These are phyloP conservation scores for Erigeron canadensis DNA, from an alignment of 129 eudicot genomes.

Conservation along the genomic window DNA sequence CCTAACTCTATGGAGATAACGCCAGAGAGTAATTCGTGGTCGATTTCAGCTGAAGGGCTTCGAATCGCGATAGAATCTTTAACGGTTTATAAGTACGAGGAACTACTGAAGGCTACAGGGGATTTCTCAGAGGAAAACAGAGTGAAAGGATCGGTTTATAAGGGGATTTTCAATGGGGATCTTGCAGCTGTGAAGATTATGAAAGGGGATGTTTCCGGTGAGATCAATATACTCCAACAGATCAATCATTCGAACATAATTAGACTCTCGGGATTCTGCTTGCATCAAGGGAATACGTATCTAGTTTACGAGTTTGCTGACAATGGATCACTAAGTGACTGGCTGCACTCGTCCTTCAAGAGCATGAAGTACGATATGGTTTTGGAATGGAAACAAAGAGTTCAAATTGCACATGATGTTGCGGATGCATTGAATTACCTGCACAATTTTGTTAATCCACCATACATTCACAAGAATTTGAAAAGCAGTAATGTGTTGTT, in stretches of 20 bases:
- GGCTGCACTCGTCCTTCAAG: constrained; percentile 41
- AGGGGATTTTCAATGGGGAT: constrained; percentile 69
- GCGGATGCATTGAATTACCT: constrained; percentile 82
- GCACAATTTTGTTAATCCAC: constrained; percentile 73
- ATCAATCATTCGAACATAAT: constrained; percentile 76
- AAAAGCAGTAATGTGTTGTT: constrained; percentile 72
- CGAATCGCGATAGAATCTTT: constrained; percentile 52
- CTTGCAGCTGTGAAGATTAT: constrained; percentile 62
- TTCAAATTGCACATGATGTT: constrained; percentile 63
- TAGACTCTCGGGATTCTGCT: constrained; percentile 76
- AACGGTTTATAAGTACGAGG: constrained; percentile 55
- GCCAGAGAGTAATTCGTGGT: constrained; percentile 39
- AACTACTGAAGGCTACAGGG: constrained; percentile 57
- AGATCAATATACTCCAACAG: constrained; percentile 61
- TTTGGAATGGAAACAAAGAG: constrained; percentile 73
- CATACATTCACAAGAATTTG: constrained; percentile 82
- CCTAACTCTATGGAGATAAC: background rate
- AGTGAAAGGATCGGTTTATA: constrained; percentile 59
- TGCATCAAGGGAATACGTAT: constrained; percentile 74
- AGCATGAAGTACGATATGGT: constrained; percentile 2
- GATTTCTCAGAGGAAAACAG: constrained; percentile 53
- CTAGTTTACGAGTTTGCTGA: constrained; percentile 79
- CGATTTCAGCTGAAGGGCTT: constrained; percentile 54
- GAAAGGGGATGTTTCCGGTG: constrained; percentile 63
- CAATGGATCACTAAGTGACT: constrained; percentile 52